A percentile compares a stretch with the other conserved stretches of the same genome.
phyloP scores from a whole-genome alignment of 2,329 filamentous ascomycete species.

The Xylariaceae sp. region DNA sequence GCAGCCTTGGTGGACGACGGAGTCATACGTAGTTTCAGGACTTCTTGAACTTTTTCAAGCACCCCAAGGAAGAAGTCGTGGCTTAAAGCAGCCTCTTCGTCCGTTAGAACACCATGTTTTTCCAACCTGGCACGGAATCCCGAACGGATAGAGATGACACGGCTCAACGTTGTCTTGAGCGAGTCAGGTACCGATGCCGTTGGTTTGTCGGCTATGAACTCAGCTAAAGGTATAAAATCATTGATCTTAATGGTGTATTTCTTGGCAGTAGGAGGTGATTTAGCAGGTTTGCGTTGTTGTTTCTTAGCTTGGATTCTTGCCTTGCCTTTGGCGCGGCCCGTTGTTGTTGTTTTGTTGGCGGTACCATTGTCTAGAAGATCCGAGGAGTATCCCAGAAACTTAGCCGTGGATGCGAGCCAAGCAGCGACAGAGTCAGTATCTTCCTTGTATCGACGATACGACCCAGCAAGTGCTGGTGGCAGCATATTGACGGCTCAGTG shows the following conservation, averaged over 20 bases:
- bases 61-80: conserved; percentile 41
- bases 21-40: conserved; percentile 31
- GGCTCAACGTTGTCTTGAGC: conserved; percentile 39
- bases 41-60: conserved; percentile 39
- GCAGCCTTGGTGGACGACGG: background rate
- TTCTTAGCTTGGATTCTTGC: conserved; percentile 30
- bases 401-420: conserved; percentile 48
- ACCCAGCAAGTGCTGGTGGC: conserved; percentile 28
- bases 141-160: conserved; percentile 41
- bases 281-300: background rate
- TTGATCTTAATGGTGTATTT: conserved; percentile 42
- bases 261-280: background rate
- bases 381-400: conserved; percentile 36
- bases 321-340: conserved; percentile 35
- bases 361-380: conserved; percentile 17
- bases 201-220: conserved; percentile 39
- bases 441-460: conserved; percentile 45
- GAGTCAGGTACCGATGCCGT: conserved; percentile 33
- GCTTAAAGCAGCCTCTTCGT: conserved; percentile 29
- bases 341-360: background rate
- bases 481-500: conserved; percentile 11
- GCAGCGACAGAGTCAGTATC: conserved; percentile 44
- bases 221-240: conserved; percentile 43
- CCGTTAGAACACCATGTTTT: conserved; percentile 13
- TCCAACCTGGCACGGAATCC: conserved; percentile 31